Conservation (phyloP, 768 basidiomycete species). For the Coprinopsis sp. region DNA sequence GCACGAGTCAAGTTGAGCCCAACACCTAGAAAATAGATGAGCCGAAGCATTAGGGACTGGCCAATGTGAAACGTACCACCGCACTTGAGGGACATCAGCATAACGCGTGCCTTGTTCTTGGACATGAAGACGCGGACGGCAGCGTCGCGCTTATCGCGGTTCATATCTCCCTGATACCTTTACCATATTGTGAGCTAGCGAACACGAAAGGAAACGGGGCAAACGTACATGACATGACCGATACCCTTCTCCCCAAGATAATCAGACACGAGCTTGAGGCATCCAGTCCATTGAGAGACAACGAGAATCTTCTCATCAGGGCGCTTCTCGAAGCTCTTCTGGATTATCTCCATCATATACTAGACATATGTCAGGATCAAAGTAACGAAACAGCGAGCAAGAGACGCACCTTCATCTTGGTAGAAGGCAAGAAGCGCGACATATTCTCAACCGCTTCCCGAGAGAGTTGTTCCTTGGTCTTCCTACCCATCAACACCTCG, state of each 20-base stretch:
- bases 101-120: conserved; percentile 49
- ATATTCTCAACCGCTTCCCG: conserved; percentile 38
- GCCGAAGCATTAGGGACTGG: background rate
- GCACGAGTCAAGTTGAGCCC: conserved; percentile 60
- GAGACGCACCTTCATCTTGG: conserved; percentile 65
- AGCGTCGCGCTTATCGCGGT: conserved; percentile 42
- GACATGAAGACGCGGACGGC: conserved; percentile 59
- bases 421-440: conserved; percentile 60
- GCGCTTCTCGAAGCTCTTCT: conserved; percentile 37
- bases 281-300: conserved; percentile 68
- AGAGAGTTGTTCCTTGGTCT: conserved; percentile 21
- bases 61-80: no score
- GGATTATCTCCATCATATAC: conserved; percentile 58
- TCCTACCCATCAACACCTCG: conserved; percentile 37
- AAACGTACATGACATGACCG: conserved; percentile 48
- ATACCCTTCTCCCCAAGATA: conserved; percentile 53
- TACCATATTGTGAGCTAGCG: background rate
- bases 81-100: conserved; percentile 63
- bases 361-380: conserved; percentile 16
- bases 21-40: conserved; percentile 26
- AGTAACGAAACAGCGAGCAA: background rate
- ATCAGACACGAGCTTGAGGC: conserved; percentile 57
- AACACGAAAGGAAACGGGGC: background rate
- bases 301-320: conserved; percentile 65
- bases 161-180: conserved; percentile 64